Conservation (phyloP, 1,284 basidiomycete species). For the Jaminaea rosea region DNA sequence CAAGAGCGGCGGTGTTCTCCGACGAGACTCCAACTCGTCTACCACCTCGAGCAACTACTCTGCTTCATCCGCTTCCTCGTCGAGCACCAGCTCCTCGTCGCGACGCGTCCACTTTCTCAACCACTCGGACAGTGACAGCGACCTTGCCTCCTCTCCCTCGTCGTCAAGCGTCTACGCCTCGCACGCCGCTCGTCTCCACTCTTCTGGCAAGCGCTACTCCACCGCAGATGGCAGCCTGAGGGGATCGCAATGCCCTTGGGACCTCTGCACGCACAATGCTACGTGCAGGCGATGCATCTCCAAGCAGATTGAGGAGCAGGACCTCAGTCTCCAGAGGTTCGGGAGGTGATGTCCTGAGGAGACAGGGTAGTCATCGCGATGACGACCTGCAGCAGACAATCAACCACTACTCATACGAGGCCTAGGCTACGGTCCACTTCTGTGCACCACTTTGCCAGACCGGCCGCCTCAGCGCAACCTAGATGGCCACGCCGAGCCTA, state of each 20-base stretch:
- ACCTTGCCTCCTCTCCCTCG: neutral
- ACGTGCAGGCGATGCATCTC: neutral
- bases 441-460: too few relatives aligned
- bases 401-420: too few relatives aligned
- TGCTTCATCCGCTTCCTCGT: neutral
- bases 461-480: too few relatives aligned
- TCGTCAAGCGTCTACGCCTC: neutral
- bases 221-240: neutral
- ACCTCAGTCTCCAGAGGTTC: neutral
- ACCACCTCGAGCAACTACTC: neutral
- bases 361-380: too few relatives aligned
- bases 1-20: neutral
- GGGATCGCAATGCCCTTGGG: neutral
- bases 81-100: neutral
- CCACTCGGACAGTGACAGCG: neutral
- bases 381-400: too few relatives aligned
- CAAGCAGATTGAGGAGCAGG: neutral
- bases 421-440: too few relatives aligned
- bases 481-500: too few relatives aligned
- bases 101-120: neutral
- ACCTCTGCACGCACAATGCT: neutral
- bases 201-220: neutral
- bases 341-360: neutral
- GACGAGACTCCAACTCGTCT: neutral
- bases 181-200: neutral